Evolutionary conservation across 2,329 filamentous ascomycete species (phyloP), one percentile per base, ranked within the genome.

Genomic region (Cytospora mali): DNA sequence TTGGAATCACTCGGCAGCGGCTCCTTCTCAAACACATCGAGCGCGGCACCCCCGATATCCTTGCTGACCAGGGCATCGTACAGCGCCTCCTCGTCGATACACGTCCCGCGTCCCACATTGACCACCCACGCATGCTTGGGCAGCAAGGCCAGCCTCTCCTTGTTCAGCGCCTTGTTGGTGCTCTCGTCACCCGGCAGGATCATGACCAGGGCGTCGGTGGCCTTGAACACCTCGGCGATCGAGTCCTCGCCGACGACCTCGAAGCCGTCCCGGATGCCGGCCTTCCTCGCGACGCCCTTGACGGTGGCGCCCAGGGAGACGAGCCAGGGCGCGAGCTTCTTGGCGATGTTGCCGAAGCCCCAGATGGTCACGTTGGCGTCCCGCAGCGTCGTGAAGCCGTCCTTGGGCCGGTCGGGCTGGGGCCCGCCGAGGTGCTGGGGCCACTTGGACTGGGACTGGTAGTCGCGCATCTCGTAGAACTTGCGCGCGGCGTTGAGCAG

Each of bases 321-420:
- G 4, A 88, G 75, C 68, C 79, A 78, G 25, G 86, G 85, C 6
- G 81, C 76, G 42, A 88, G 80, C 1, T 77, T 78, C 77, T 87
- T 86, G 33, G 84, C 86, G 58, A 89, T 88, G 73, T 88, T 89
- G 61, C 86, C 86, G 69, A 85, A 88, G 13, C 86, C 86, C 86
- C 86, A 88, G 69, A 88, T 77, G 33, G 84, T 74, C 4, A 88
- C 77, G 67, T 79, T 79, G 6, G 86, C 84, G 64, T 83, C 83
- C 46, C 84, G 79, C 67, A 89, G 77, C 10, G 84, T 84, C 3
- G 83, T 86, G 75, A 88, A 88, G 13, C 42, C n/a, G 53, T 62
- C 56, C 52, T 51, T 56, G 39, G 84, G 84, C 21, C 84, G 78
- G 66, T 86, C 84, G 11, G 83, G 82, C 74, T 86, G 84, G 9